Evolutionary conservation across 108 stramenopile species (phyloP), one percentile per base, ranked within the genome.

Genomic region (Fistulifera solaris): DNA sequence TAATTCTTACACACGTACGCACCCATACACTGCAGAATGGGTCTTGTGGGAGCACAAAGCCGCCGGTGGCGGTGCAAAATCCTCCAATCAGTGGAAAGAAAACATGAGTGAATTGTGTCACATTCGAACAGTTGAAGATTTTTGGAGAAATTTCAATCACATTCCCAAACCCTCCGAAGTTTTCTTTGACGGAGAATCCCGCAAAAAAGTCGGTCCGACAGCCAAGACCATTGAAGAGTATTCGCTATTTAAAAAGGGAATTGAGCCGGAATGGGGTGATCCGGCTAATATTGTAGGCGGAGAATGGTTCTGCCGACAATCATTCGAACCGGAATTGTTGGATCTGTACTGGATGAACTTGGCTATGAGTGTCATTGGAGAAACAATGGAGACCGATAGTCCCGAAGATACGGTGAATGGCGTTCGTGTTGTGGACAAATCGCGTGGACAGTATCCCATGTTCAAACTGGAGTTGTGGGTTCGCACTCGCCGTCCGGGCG

Each of bases 231-330:
- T 96, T 25, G 95, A 93, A 68, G 89, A 92, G 61, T 93, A 93
- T 58, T 80, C 81, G 40, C 56, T 94, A 38, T 96, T 96, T 80
- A 94, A 94, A 68, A 87, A 92, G 56, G 91, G 93, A 48, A 93
- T 96, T 61, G 78, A 87, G 67, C 95, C 95, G 1, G 93, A 92
- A 70, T 96, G 95, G 95, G 92, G 87, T 55, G 95, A 94, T 62
- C 74, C 85, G 13, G 61, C 70, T 40, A 96, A 96, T 78, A 68
- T 76, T 44, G 63, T 67, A 38, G 95, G 95, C 22, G 91, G 89
- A 54, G 88, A 93, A 66, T 94, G 87, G 81, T 88, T 79, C 60
- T 83, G 82, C 62, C 76, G 93, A 52, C 76, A 80, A 27, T 68
- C 62, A 56, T 66, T 89, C 44, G 87, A 89, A 52, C 27, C 66